These are phyloP conservation scores for Dictyostelium citrinum DNA, from an alignment of 78 protist genomes.

Conservation along the genomic window DNA sequence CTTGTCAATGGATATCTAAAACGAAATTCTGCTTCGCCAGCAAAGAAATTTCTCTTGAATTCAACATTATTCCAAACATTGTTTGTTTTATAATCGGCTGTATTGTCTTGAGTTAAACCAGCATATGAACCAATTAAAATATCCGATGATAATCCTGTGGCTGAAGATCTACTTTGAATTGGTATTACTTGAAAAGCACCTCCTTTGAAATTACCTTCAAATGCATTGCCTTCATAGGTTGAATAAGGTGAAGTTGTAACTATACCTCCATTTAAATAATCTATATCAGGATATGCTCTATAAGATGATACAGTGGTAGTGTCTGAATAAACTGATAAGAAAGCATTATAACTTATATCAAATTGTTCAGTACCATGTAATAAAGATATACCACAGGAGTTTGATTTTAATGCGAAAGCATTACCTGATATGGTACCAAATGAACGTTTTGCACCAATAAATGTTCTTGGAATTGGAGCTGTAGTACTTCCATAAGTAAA, in stretches of 20 bases:
- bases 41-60: background rate
- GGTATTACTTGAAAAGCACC: background rate
- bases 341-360: background rate
- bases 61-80: background rate
- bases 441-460: background rate
- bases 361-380: background rate
- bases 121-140: background rate
- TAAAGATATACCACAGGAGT: background rate
- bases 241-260: conserved; percentile 5
- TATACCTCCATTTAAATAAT: background rate
- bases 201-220: background rate
- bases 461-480: background rate
- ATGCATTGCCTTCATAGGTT: background rate
- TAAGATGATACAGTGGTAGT: background rate
- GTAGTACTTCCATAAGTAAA: background rate
- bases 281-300: background rate
- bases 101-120: background rate
- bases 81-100: background rate
- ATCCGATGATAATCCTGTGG: background rate
- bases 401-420: background rate
- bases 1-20: background rate
- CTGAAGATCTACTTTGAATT: background rate
- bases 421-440: background rate
- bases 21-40: background rate
- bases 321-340: background rate